These are phyloP conservation scores for Neurospora sp. DNA, from an alignment of 495 filamentous ascomycete species.

Conservation along the genomic window DNA sequence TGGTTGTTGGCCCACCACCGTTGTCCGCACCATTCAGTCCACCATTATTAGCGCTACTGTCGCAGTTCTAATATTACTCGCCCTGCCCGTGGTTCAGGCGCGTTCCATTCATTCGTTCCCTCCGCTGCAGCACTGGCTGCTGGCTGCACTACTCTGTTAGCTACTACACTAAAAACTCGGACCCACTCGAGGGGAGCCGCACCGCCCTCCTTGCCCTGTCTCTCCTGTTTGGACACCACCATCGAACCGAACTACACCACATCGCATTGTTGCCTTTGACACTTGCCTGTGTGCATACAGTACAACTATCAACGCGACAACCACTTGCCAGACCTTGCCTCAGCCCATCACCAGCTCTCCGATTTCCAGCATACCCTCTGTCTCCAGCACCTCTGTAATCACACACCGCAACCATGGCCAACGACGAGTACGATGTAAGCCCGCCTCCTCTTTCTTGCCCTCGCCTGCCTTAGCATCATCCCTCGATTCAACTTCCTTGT, in stretches of 20 bases:
- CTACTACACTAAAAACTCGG: conserved; percentile 5
- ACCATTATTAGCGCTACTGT: background rate
- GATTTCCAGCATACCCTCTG: background rate
- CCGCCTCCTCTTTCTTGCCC: background rate
- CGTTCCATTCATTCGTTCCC: background rate
- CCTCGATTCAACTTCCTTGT: background rate
- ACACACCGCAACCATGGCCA: conserved; percentile 63
- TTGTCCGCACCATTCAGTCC: background rate
- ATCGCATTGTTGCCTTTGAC: background rate
- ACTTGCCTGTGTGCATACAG: conserved; percentile 11
- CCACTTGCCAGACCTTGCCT: conserved; percentile 3
- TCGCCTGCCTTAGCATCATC: background rate
- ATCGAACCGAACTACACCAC: background rate
- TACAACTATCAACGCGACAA: background rate
- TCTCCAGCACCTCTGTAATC: conserved; percentile 3
- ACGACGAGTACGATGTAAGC: conserved; percentile 99
- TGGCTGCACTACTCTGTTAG: background rate
- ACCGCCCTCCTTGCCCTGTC: conserved; percentile 21
- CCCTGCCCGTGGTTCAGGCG: background rate
- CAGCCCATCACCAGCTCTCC: conserved; percentile 11
- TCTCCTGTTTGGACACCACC: conserved; percentile 19
- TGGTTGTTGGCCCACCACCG: background rate
- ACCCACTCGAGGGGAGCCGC: conserved; percentile 21
- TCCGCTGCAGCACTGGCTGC: background rate
- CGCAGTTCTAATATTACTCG: background rate